phyloP scores from a whole-genome alignment of 2,329 filamentous ascomycete genomes.

The Zasmidium cellare region DNA sequence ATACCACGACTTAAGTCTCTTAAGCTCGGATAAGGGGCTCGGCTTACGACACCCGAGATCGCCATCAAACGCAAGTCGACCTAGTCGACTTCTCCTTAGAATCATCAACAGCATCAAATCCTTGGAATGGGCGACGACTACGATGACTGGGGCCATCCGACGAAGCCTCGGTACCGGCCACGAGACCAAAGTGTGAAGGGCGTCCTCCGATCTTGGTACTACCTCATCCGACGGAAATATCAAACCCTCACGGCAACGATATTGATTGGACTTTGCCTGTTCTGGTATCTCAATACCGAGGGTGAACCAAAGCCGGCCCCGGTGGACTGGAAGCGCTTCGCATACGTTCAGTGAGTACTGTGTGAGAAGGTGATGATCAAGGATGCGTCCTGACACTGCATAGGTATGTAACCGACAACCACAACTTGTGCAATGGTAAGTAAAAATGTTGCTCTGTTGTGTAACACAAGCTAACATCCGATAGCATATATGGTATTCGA shows the following conservation, averaged over 20 bases:
- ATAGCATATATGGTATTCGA: constrained; percentile 43
- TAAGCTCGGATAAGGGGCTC: too few relatives aligned
- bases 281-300: constrained; percentile 12
- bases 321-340: constrained; percentile 22
- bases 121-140: constrained; percentile 20
- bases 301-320: constrained; percentile 7
- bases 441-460: not conserved
- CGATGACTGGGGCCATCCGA: constrained; percentile 28
- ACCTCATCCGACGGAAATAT: constrained; percentile 12
- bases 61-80: not conserved
- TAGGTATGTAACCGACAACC: constrained; percentile 28
- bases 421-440: constrained; percentile 19
- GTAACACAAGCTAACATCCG: not conserved
- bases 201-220: constrained; percentile 14
- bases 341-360: constrained; percentile 25
- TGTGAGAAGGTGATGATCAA: not conserved
- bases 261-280: constrained; percentile 18
- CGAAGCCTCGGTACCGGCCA: constrained; percentile 15
- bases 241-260: constrained; percentile 17
- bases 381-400: not conserved
- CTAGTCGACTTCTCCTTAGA: not conserved
- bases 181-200: constrained; percentile 17
- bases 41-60: too few relatives aligned
- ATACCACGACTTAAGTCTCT: too few relatives aligned
- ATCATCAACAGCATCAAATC: not conserved